A percentile compares a stretch with the other conserved stretches of the same genome.
Evolutionary conservation across 441 rosid genomes (phyloP).

Genomic region (Bocquillonia castaneifolia): DNA sequence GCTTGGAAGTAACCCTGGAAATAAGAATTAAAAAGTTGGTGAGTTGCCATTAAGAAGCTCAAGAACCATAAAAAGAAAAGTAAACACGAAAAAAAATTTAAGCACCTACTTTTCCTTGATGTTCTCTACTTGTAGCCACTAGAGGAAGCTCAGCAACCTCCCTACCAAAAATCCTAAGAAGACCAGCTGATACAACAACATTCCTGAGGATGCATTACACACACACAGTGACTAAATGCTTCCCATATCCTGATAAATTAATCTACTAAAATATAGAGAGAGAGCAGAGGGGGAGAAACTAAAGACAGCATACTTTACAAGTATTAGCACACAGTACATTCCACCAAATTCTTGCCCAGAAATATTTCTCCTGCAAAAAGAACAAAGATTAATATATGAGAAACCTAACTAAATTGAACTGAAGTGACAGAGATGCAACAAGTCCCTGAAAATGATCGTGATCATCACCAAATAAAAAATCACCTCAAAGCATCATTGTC

Average conservation of each 20-base stretch:
- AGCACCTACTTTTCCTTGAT: constrained; percentile 81
- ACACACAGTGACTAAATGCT: constrained; percentile 13
- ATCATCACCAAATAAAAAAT: neutral
- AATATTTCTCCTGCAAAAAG: constrained; percentile 69
- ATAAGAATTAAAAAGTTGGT: neutral
- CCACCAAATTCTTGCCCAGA: constrained; percentile 95
- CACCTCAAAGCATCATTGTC: neutral
- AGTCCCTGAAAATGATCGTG: neutral
- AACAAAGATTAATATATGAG: constrained; percentile 7
- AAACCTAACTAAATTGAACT: neutral
- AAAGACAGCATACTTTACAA: constrained; percentile 53
- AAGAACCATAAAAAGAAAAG: neutral
- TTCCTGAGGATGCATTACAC: constrained; percentile 43
- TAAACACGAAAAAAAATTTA: neutral
- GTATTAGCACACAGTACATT: constrained; percentile 71
- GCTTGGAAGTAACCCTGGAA: constrained; percentile 88
- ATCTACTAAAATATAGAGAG: neutral
- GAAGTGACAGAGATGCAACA: neutral
- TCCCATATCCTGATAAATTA: neutral
- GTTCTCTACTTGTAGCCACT: constrained; percentile 81
- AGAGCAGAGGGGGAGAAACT: neutral
- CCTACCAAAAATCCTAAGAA: constrained; percentile 80
- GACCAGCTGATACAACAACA: constrained; percentile 86
- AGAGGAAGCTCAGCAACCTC: constrained; percentile 98
- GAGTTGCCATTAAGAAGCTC: constrained; percentile 2